Conservation (phyloP, 2,329 filamentous ascomycete species). For the Chrysosporium queenslandicum region DNA sequence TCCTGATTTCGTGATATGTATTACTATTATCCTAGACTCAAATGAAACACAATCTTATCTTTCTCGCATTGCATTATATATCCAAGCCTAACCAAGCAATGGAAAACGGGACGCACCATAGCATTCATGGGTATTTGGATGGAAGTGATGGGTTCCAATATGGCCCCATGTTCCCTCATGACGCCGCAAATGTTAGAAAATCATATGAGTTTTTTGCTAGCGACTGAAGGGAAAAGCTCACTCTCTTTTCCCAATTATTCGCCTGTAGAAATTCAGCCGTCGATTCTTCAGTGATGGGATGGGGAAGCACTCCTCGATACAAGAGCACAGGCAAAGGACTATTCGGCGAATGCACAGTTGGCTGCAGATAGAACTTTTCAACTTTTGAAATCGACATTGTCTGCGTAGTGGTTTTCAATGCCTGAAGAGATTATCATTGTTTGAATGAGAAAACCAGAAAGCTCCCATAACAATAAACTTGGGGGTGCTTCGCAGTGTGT, state of each 20-base stretch:
- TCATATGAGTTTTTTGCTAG: too few relatives aligned
- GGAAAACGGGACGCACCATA: conserved; percentile 23
- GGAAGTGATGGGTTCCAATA: conserved; percentile 24
- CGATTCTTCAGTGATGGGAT: conserved; percentile 21
- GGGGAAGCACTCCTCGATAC: conserved; percentile 27
- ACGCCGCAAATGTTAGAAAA: not conserved
- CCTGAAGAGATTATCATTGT: too few relatives aligned
- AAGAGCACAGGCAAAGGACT: conserved; percentile 29
- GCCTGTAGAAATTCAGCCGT: conserved; percentile 23
- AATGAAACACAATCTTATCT: too few relatives aligned
- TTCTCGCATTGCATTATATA: too few relatives aligned
- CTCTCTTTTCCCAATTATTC: conserved; percentile 28
- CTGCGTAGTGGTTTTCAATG: not conserved
- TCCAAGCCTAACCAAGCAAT: too few relatives aligned
- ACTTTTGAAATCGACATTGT: not conserved
- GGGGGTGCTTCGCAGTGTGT: too few relatives aligned
- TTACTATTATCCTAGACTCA: too few relatives aligned
- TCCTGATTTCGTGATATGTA: conserved; percentile 10
- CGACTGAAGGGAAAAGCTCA: too few relatives aligned
- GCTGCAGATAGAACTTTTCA: conserved; percentile 20
- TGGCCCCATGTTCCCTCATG: conserved; percentile 22
- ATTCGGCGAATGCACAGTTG: conserved; percentile 27
- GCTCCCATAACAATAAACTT: too few relatives aligned
- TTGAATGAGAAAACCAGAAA: too few relatives aligned
- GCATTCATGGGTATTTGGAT: conserved; percentile 32